Percentiles rank a stretch among this genome's conserved stretches.
Conservation (phyloP, 1,284 basidiomycete species). For the Trametes hirsuta region DNA sequence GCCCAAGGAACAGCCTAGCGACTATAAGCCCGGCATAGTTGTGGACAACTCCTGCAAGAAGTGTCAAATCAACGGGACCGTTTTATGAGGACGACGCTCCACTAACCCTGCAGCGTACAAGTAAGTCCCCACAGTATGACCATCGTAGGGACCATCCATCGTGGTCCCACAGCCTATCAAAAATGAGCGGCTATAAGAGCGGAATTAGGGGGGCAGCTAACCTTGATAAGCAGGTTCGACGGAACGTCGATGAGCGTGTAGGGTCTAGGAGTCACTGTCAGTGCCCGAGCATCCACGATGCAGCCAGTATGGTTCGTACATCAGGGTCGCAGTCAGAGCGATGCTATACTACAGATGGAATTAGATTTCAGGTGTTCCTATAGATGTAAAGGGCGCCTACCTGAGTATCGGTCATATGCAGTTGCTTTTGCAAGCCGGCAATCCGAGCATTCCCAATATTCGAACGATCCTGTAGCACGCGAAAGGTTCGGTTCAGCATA, state of each 20-base stretch:
- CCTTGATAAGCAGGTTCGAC: conserved; percentile 62
- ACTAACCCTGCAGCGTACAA: conserved; percentile 53
- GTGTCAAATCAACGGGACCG: not conserved
- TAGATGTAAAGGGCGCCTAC: not conserved
- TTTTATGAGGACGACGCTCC: not conserved
- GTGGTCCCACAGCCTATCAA: conserved; percentile 54
- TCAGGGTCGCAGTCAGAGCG: conserved; percentile 55
- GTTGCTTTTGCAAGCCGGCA: conserved; percentile 37
- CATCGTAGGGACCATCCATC: conserved; percentile 57
- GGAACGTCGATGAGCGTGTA: conserved; percentile 67
- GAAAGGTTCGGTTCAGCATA: not conserved
- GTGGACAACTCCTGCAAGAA: conserved; percentile 50
- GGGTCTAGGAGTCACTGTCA: conserved; percentile 40
- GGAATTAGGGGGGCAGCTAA: conserved; percentile 24
- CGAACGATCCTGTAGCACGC: conserved; percentile 6
- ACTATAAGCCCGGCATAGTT: conserved; percentile 57
- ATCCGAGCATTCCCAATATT: conserved; percentile 36
- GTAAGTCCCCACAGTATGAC: conserved; percentile 62
- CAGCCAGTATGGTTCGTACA: conserved; percentile 35
- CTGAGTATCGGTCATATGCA: conserved; percentile 33
- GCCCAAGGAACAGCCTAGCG: conserved; percentile 66
- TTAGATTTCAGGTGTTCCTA: not conserved
- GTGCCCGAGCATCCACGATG: not conserved
- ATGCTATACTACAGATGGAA: conserved; percentile 44
- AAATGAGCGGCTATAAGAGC: too few relatives aligned